Conservation (phyloP, 371 early-diverging fungal species). For the Mucor mucedo region DNA sequence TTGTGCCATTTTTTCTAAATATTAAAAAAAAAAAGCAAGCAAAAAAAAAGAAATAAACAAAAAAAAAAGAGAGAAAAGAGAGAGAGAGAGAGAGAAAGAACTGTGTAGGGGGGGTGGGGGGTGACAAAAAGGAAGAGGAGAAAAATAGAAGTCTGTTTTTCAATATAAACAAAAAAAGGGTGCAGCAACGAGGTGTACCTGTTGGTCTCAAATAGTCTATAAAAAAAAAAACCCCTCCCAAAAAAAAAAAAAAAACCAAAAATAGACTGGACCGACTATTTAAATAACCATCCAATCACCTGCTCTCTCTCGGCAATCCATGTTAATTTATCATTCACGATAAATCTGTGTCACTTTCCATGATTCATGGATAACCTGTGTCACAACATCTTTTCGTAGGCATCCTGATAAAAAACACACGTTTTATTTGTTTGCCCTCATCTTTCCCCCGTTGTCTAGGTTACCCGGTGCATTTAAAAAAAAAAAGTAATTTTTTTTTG, state of each 20-base stretch:
- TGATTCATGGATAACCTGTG: neutral
- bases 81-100: neutral
- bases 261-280: neutral
- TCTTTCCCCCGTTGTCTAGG: too few relatives aligned
- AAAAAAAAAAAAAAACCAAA: neutral
- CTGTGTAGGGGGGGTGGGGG: conserved; percentile 1
- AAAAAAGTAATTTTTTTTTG: too few relatives aligned
- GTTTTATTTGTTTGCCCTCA: too few relatives aligned
- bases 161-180: conserved; percentile 33
- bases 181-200: conserved; percentile 29
- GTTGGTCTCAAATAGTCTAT: neutral
- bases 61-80: conserved; percentile 14
- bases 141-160: conserved; percentile 21
- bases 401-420: too few relatives aligned
- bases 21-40: conserved; percentile 3
- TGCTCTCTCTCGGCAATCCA: neutral
- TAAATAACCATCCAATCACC: neutral
- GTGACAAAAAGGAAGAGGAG: conserved; percentile 16
- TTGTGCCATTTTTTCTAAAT: conserved; percentile 26
- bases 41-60: conserved; percentile 9
- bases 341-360: neutral
- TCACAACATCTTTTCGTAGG: too few relatives aligned
- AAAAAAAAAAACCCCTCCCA: conserved; percentile 10
- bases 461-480: too few relatives aligned
- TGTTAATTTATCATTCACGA: neutral